These are phyloP conservation scores for Vachellia pachyceras DNA, from an alignment of 306 rosid genomes.

Conservation along the genomic window DNA sequence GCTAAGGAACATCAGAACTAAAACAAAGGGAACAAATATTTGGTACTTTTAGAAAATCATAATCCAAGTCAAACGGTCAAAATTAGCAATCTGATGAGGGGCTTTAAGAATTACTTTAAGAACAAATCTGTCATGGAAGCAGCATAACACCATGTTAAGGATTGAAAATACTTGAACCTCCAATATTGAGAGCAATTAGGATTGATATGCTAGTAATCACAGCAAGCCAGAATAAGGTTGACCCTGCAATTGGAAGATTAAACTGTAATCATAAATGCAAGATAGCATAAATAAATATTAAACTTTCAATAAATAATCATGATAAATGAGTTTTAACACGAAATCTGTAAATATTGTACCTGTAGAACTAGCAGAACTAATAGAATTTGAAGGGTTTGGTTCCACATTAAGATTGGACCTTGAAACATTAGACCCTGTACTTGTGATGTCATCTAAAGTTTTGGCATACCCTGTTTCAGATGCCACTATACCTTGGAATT, in stretches of 20 bases:
- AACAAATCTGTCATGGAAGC: slow-evolving; percentile 40
- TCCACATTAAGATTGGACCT: slow-evolving; percentile 49
- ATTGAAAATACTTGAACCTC: slow-evolving; percentile 89
- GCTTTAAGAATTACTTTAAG: slow-evolving; percentile 42
- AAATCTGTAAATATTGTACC: slow-evolving; percentile 53
- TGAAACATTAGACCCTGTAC: slow-evolving; percentile 45
- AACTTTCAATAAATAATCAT: slow-evolving; percentile 21
- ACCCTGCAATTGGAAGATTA: slow-evolving; percentile 64
- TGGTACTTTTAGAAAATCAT: neutral
- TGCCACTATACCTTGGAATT: slow-evolving; percentile 95
- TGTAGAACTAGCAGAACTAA: slow-evolving; percentile 52
- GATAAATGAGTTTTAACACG: neutral
- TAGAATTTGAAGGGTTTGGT: slow-evolving; percentile 51
- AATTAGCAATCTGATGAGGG: slow-evolving; percentile 23
- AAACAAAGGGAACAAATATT: slow-evolving; percentile 12
- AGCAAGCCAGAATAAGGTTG: slow-evolving; percentile 83
- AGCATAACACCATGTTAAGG: slow-evolving; percentile 55
- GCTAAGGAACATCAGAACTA: slow-evolving; percentile 12
- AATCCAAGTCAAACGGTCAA: slow-evolving; percentile 6
- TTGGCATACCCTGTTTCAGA: slow-evolving; percentile 70
- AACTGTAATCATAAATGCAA: slow-evolving; percentile 28
- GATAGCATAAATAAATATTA: neutral
- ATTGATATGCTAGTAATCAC: slow-evolving; percentile 70
- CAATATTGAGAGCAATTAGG: slow-evolving; percentile 74
- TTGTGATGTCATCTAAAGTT: slow-evolving; percentile 55